These are phyloP conservation scores for Auricularia sp. DNA, from an alignment of 768 basidiomycete genomes.

Conservation along the genomic window DNA sequence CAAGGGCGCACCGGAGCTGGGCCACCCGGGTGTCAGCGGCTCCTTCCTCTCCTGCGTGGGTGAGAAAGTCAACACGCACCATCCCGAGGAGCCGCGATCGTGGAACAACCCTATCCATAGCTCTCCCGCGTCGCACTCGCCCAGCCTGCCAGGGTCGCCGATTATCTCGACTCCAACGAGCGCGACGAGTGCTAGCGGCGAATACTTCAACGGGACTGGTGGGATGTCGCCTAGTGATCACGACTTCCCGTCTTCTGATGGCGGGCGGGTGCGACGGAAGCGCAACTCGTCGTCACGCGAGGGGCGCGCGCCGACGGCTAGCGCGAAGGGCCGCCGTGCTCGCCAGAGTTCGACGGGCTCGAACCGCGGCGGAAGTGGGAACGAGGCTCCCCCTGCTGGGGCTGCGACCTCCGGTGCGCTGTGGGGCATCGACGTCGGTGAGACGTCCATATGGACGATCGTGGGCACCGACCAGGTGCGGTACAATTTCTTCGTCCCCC, in stretches of 20 bases:
- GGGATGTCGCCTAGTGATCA: constrained; percentile 36
- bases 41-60: constrained; percentile 87
- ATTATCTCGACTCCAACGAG: constrained; percentile 46
- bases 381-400: constrained; percentile 44
- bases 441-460: constrained; percentile 91
- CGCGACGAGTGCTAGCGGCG: constrained; percentile 26
- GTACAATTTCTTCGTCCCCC: constrained; percentile 89
- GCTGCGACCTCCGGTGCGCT: constrained; percentile 55
- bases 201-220: constrained; percentile 52
- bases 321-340: constrained; percentile 39
- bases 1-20: constrained; percentile 56
- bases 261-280: constrained; percentile 63
- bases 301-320: constrained; percentile 18
- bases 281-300: constrained; percentile 40
- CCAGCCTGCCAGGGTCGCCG: constrained; percentile 59
- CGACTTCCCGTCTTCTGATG: constrained; percentile 71
- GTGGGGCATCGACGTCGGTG: constrained; percentile 86
- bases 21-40: constrained; percentile 67
- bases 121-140: constrained; percentile 33
- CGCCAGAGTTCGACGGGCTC: constrained; percentile 66
- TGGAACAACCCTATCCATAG: constrained; percentile 45
- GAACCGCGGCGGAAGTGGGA: constrained; percentile 52
- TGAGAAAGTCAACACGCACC: constrained; percentile 86
- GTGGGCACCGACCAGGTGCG: constrained; percentile 88
- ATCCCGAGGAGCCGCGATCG: constrained; percentile 70